Evolutionary conservation across 2,329 filamentous ascomycete genomes (phyloP).

Genomic region (Neopestalotiopsis clavispora): DNA sequence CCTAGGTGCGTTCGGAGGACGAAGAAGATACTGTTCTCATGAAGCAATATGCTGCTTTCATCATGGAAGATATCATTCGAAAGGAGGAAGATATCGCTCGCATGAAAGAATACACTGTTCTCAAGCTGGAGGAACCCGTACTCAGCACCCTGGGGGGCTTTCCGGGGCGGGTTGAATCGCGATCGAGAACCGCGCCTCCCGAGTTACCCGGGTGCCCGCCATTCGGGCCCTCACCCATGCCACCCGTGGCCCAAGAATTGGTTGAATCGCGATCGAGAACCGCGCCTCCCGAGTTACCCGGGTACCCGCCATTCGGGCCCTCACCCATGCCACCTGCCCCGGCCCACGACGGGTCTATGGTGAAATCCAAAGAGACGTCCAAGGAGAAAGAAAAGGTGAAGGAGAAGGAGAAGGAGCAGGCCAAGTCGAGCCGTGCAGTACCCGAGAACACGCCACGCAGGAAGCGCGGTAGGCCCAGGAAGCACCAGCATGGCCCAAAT

Average conservation of each 20-base stretch:
- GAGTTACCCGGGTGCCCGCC: no score
- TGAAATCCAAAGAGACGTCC: not conserved
- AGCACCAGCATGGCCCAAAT: slow-evolving; percentile 5
- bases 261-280: no score
- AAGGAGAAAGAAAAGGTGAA: no score
- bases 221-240: not conserved
- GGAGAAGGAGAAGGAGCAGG: not conserved
- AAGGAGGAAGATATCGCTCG: no score
- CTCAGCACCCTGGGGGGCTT: not conserved
- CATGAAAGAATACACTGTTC: no score
- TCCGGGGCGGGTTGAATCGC: no score
- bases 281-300: no score
- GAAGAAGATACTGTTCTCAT: no score
- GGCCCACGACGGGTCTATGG: not conserved
- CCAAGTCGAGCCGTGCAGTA: not conserved
- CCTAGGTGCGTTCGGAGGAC: slow-evolving; percentile 34
- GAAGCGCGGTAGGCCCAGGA: slow-evolving; percentile 15
- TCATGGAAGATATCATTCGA: no score
- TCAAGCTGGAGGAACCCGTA: not conserved
- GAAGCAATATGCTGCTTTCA: no score
- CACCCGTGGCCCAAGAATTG: not conserved
- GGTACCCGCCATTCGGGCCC: not conserved
- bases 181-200: no score
- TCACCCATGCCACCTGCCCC: not conserved
- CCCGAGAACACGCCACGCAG: slow-evolving; percentile 3